Evolutionary conservation across 2,329 filamentous ascomycete genomes (phyloP).

Genomic region (Diaporthe amygdali): DNA sequence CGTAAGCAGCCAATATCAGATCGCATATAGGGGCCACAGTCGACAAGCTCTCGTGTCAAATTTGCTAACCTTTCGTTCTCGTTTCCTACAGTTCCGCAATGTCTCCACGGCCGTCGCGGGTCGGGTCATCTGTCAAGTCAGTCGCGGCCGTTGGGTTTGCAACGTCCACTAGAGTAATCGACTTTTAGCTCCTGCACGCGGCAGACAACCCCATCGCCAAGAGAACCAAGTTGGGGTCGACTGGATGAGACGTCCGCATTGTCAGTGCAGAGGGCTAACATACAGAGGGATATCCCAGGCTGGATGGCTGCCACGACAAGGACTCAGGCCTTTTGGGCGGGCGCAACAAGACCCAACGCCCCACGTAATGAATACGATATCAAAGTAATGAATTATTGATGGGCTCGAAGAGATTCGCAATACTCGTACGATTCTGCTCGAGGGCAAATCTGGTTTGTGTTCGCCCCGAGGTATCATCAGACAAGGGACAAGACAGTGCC

Average conservation of each 20-base stretch:
- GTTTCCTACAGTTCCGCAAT: neutral
- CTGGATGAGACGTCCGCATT: slow-evolving; percentile 9
- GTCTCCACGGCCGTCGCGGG: neutral
- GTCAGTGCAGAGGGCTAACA: slow-evolving; percentile 10
- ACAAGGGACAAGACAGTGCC: slow-evolving; percentile 5
- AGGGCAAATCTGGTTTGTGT: slow-evolving; percentile 1
- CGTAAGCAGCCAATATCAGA: slow-evolving; percentile 13
- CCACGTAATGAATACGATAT: slow-evolving; percentile 8
- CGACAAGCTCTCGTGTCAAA: slow-evolving; percentile 13
- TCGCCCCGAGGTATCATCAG: neutral
- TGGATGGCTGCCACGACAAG: neutral
- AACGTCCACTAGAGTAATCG: slow-evolving; percentile 4
- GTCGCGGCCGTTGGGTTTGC: slow-evolving; percentile 3
- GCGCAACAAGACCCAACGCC: neutral
- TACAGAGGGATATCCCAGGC: slow-evolving; percentile 15
- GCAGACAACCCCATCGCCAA: neutral
- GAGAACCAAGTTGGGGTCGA: neutral
- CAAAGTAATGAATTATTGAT: neutral
- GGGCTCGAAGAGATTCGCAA: neutral
- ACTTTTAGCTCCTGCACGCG: slow-evolving; percentile 1
- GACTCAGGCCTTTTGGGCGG: neutral
- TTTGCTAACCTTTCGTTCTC: slow-evolving; percentile 1
- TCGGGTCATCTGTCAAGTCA: slow-evolving; percentile 10
- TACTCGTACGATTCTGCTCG: slow-evolving; percentile 6
- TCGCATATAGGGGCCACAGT: slow-evolving; percentile 10